Conservation (phyloP, 176 grass and related monocot genomes). For the Urochloa ruziziensis region DNA sequence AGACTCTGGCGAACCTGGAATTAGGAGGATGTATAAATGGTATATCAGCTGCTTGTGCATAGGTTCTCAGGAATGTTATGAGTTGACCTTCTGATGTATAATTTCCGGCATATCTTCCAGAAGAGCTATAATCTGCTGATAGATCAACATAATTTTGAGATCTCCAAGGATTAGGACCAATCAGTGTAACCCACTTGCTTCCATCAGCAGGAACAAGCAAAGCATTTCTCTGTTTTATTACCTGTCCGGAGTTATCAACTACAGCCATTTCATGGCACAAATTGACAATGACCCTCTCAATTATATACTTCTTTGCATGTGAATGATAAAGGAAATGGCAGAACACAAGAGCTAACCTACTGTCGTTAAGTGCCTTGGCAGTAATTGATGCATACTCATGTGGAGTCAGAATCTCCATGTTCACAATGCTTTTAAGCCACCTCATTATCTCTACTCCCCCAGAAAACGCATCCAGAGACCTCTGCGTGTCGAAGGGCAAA, state of each 20-base stretch:
- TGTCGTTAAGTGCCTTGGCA: background rate
- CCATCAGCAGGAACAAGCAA: constrained; percentile 28
- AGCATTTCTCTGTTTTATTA: background rate
- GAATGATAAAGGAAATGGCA: constrained; percentile 32
- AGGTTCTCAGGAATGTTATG: constrained; percentile 24
- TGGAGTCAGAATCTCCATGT: constrained; percentile 5
- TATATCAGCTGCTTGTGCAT: constrained; percentile 21
- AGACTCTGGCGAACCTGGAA: constrained; percentile 8
- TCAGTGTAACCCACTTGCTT: constrained; percentile 42
- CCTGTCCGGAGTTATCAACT: background rate
- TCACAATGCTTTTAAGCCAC: constrained; percentile 10
- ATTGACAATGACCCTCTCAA: background rate
- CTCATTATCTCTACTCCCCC: background rate
- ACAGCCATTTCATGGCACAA: background rate
- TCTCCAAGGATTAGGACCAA: constrained; percentile 34
- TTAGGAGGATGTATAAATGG: constrained; percentile 28
- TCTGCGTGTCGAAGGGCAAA: background rate
- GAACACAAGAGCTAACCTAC: constrained; percentile 12
- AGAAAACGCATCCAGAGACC: background rate
- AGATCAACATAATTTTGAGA: constrained; percentile 25
- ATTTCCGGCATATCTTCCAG: background rate
- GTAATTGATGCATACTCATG: background rate
- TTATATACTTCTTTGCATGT: constrained; percentile 16
- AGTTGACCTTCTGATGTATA: constrained; percentile 14
- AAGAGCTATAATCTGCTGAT: constrained; percentile 9